Evolutionary conservation across 176 grass and related monocot species (phyloP).

Genomic region (Juncus inflexus): DNA sequence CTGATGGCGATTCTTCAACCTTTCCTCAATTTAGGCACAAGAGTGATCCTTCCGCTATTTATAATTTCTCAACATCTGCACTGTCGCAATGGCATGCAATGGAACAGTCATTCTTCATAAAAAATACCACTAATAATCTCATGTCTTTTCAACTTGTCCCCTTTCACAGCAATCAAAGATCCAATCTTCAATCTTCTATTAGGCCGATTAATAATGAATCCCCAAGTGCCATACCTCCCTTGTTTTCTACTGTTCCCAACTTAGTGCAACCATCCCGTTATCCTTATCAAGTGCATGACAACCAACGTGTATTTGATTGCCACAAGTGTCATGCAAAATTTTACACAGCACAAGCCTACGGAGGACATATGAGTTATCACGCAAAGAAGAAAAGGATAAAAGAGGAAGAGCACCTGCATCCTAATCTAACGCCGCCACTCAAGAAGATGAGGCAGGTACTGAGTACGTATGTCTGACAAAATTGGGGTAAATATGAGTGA

Average conservation of each 20-base stretch:
- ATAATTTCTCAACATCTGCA: neutral
- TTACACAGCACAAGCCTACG: slow-evolving; percentile 26
- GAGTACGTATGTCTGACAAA: too few relatives aligned
- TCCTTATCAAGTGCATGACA: neutral
- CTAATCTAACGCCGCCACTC: too few relatives aligned
- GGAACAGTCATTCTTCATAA: too few relatives aligned
- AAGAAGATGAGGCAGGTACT: too few relatives aligned
- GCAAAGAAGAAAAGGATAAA: slow-evolving; percentile 19
- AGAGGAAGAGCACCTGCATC: neutral
- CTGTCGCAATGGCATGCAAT: neutral
- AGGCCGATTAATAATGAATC: neutral
- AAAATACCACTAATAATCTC: neutral
- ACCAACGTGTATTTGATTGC: neutral
- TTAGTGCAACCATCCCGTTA: neutral
- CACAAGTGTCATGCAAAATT: neutral
- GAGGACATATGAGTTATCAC: slow-evolving; percentile 35
- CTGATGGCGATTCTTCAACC: neutral
- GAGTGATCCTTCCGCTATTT: neutral
- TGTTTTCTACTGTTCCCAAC: neutral
- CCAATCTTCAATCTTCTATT: neutral
- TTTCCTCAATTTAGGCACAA: too few relatives aligned
- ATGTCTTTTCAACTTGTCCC: neutral
- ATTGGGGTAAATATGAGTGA: too few relatives aligned
- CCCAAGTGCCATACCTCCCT: neutral
- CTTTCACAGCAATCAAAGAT: neutral